These are phyloP conservation scores for Pachyrhizus erosus DNA, from an alignment of 306 rosid species.

Conservation along the genomic window DNA sequence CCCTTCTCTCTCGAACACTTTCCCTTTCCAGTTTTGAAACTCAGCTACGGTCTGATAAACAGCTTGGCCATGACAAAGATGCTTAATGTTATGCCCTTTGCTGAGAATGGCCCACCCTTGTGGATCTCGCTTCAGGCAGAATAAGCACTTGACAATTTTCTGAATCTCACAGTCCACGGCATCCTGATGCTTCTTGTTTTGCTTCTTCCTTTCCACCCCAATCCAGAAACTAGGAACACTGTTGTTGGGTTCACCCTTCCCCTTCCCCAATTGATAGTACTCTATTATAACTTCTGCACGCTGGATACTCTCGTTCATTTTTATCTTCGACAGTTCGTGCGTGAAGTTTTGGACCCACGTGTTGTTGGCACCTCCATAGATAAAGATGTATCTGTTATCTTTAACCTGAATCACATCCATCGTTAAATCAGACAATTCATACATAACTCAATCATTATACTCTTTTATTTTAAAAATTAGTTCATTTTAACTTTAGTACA, in stretches of 20 bases:
- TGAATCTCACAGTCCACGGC: slow-evolving; percentile 38
- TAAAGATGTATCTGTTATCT: slow-evolving; percentile 40
- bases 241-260: slow-evolving; percentile 14
- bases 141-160: slow-evolving; percentile 8
- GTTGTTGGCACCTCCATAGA: slow-evolving; percentile 39
- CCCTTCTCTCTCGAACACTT: slow-evolving; percentile 24
- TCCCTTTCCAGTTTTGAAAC: slow-evolving; percentile 46
- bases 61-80: slow-evolving; percentile 38
- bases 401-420: slow-evolving; percentile 23
- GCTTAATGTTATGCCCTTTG: slow-evolving; percentile 40
- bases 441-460: background rate
- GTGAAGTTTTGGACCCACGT: slow-evolving; percentile 48
- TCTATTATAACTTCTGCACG: slow-evolving; percentile 45
- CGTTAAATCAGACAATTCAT: background rate
- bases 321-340: slow-evolving; percentile 10
- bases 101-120: slow-evolving; percentile 52
- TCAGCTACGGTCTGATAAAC: slow-evolving; percentile 38
- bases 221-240: slow-evolving; percentile 43
- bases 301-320: slow-evolving; percentile 20
- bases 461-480: no score
- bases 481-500: no score
- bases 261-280: slow-evolving; percentile 33
- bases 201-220: slow-evolving; percentile 48
- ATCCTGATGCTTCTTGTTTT: slow-evolving; percentile 44
- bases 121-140: slow-evolving; percentile 40